A percentile compares a stretch with the other conserved stretches of the same genome.
phyloP scores from a whole-genome alignment of 257 asterid species.

The Nicotiana attenuata region DNA sequence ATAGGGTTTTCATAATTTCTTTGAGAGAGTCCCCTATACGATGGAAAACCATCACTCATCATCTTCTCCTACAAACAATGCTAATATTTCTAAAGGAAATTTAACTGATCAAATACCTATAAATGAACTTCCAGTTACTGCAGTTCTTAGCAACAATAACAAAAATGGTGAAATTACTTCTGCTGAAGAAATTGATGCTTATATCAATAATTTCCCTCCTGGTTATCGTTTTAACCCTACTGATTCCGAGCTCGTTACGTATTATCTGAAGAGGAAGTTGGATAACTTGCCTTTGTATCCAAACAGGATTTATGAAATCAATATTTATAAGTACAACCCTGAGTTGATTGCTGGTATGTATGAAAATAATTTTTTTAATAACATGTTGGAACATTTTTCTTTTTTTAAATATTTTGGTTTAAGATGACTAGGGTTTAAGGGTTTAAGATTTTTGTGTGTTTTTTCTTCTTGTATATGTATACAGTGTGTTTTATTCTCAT shows the following conservation, averaged over 20 bases:
- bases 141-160: not conserved
- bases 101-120: not conserved
- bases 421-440: not conserved
- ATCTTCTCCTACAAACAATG: not conserved
- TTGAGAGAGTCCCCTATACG: not conserved
- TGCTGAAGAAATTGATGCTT: not conserved
- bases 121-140: not conserved
- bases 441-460: not conserved
- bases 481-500: not conserved
- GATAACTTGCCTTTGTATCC: not conserved
- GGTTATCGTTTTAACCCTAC: slow-evolving; percentile 27
- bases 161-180: not conserved
- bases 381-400: not conserved
- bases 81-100: not conserved
- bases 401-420: not conserved
- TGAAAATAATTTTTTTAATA: not conserved
- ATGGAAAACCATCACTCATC: not conserved
- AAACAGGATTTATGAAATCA: slow-evolving; percentile 11
- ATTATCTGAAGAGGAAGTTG: slow-evolving; percentile 18
- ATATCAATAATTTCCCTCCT: slow-evolving; percentile 9
- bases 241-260: slow-evolving; percentile 16
- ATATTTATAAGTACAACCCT: slow-evolving; percentile 22
- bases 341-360: slow-evolving; percentile 7
- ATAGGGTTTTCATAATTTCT: not conserved
- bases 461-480: not conserved